A percentile compares a stretch with the other conserved stretches of the same genome.
These are phyloP conservation scores for Dittrichia graveolens DNA, from an alignment of 129 eudicot species.

Conservation along the genomic window DNA sequence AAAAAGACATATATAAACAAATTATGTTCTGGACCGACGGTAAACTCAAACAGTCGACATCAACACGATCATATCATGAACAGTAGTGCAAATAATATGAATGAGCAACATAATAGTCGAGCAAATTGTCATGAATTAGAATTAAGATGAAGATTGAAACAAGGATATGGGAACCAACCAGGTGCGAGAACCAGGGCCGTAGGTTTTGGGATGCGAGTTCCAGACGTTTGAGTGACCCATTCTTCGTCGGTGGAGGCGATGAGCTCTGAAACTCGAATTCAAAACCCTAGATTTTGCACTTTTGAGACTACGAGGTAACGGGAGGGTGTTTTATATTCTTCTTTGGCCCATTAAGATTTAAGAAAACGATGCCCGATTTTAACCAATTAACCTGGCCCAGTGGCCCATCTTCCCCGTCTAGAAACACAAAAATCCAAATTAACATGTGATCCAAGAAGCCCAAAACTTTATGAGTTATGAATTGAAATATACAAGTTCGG, in stretches of 20 bases:
- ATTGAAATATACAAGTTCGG: too few species aligned
- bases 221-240: slow-evolving; percentile 67
- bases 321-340: background rate
- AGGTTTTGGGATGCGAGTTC: slow-evolving; percentile 59
- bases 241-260: slow-evolving; percentile 18
- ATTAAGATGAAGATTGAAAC: background rate
- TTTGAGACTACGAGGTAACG: background rate
- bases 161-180: slow-evolving; percentile 35
- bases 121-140: background rate
- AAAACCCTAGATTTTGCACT: slow-evolving; percentile 24
- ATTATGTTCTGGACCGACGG: background rate
- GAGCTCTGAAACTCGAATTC: slow-evolving; percentile 13
- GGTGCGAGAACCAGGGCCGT: slow-evolving; percentile 66
- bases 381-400: too few species aligned
- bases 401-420: background rate
- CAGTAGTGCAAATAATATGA: background rate
- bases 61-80: background rate
- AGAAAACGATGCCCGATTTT: too few species aligned
- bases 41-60: background rate
- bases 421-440: too few species aligned
- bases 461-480: too few species aligned
- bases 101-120: background rate
- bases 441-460: too few species aligned
- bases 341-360: too few species aligned
- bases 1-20: background rate